Conservation (phyloP, 192 early-diverging fungal genomes). For the Coemansia umbellata region DNA sequence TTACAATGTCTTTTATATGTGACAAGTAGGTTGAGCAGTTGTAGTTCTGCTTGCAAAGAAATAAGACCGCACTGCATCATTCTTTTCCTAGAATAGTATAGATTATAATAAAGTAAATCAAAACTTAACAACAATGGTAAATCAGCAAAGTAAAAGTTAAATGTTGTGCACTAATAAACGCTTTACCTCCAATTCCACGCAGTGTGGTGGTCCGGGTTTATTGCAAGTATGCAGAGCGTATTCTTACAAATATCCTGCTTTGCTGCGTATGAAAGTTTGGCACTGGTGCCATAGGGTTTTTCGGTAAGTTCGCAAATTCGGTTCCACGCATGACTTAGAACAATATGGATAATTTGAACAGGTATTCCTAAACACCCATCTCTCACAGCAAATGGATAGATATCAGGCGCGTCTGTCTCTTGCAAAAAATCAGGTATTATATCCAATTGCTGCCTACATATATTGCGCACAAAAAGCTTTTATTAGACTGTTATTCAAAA, state of each 20-base stretch:
- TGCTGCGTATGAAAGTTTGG: background rate
- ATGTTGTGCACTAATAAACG: background rate
- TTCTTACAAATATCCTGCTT: slow-evolving; percentile 6
- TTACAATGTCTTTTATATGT: slow-evolving; percentile 42
- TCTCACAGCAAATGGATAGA: slow-evolving; percentile 22
- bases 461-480: too few relatives aligned
- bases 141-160: too few relatives aligned
- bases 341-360: background rate
- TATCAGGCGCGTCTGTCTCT: background rate
- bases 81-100: too few relatives aligned
- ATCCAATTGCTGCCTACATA: slow-evolving; percentile 22
- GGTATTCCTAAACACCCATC: slow-evolving; percentile 32
- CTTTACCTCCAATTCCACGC: slow-evolving; percentile 50
- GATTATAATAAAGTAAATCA: too few relatives aligned
- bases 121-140: too few relatives aligned
- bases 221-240: slow-evolving; percentile 31
- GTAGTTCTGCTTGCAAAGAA: slow-evolving; percentile 10
- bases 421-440: slow-evolving; percentile 1
- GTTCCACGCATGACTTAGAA: slow-evolving; percentile 13
- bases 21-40: slow-evolving; percentile 7
- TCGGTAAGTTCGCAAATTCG: background rate
- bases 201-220: slow-evolving; percentile 39
- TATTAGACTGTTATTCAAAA: background rate
- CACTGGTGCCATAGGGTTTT: background rate
- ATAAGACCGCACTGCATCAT: slow-evolving; percentile 4